Evolutionary conservation across 176 grass and related monocot genomes (phyloP), one percentile per base, ranked within the genome.

Genomic region (Aegilops speltoides): DNA sequence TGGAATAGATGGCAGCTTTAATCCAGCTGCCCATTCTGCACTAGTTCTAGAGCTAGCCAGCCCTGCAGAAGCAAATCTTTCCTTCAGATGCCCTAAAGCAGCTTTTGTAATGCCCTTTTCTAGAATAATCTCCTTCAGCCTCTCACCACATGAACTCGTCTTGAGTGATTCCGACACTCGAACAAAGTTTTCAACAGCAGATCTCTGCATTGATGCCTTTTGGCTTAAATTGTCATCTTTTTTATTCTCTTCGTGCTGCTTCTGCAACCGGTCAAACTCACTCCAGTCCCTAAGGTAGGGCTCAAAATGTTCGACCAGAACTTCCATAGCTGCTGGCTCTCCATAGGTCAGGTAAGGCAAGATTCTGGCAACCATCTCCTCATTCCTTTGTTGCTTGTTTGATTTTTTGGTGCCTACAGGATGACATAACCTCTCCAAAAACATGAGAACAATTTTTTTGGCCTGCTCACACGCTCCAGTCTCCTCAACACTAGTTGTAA

Each of bases 321-420:
- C 91, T 91, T 96, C 93, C 96, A 98, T 96, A 79, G 96, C 96
- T 76, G 90, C 84, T 19, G 92, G 88, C 63, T 98, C 93, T 32
- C 96, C 96, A 67, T 98, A 98, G 33, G 96, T 96, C 93, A 98
- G 91, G 77, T 98, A 96, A 72, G 96, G 96, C 76, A 98, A 81
- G 74, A 98, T 98, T 89, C 96, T 98, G 43, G 96, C 93, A 43
- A 98, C 96, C 96, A 98, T 98, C 83, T 98, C 96, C 86, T 98
- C 92, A 87, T 98, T 96, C 67, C 96, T 90, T 84, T 94, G 96
- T 87, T 98, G 93, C 87, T 98, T 98, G 73, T 84, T 96, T 79
- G 96, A 98, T 83, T 93, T 98, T 89, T 96, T 98, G 74, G 78
- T 82, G 86, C 86, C 91, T 57, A 89, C 43, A 64, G 85, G 84